Base-by-base conservation (phyloP, 2,329 filamentous ascomycete species). In the Aspergillus vadensis region DNA sequence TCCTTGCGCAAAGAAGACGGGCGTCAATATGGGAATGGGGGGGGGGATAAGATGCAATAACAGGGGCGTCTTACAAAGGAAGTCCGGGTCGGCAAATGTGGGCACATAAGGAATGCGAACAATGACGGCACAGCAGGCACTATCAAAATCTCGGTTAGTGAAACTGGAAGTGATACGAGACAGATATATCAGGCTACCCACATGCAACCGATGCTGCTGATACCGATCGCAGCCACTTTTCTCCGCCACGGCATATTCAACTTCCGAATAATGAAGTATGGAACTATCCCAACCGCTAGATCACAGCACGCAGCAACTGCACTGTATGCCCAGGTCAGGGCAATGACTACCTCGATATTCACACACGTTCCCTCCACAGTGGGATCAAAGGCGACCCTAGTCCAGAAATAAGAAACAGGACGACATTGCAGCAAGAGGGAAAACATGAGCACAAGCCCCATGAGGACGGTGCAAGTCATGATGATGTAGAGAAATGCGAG, bases 351-450 rank as follows among this genome's bases (percentile, higher is more conserved):
- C 15, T 67, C 47, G 19, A 73, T 73, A 27, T 73, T 66, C 39
- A 83, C 69, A 62, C 82, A 84, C 21, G 72, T 73, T 9, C 72
- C 74, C 8, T 76, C 69, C 14, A 64, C 58, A 0, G 73, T 43
- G 10, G 65, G 65, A 30, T 70, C 66, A 5, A 30, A 1, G 5
- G 58, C 60, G 2, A 49, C 10, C 17, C 58, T 53, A 5, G 72
- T 74, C 83, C 83, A 85, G 70, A 83, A 84, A 49, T 76, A 79
- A 5, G 69, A 68, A 3, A 83, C 71, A 54, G 82, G 82, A 14
- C 67, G 72, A 66, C 83, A 85, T 67, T 85, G 82, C 56, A 84
- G 79, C 10, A 81, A 68, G 17, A 82, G 73, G 8, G 84, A 63
- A 63, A 84, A 80, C 60, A 82, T 77, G 60, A 82, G 83, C 15